Base-by-base conservation (phyloP, 495 filamentous ascomycete species). In the Hyaloscypha finlandica region DNA sequence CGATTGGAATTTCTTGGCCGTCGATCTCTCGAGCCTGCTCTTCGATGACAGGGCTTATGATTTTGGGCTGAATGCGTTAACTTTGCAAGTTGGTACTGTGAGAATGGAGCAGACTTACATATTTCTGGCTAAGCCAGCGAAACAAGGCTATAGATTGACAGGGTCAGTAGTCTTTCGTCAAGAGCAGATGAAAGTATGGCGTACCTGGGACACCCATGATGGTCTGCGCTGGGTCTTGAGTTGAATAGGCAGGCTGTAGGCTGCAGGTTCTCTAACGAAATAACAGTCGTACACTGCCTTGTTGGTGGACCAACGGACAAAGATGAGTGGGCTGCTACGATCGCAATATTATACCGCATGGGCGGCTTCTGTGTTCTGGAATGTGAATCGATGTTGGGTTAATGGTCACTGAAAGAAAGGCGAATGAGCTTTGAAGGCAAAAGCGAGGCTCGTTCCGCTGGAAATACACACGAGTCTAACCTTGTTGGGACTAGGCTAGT, bases 21-120 rank as follows among this genome's bases (percentile, higher is more conserved):
- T 84, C 83, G 73, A 97, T 82, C 63, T 88, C 85, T 58, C 89
- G 81, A 16, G 94, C 88, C 66, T 85, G 81, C 55, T 97, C 92
- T 79, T 99, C 95, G 62, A 92, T 86, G 53, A 99, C 95, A 20
- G 89, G 81, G 12, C 91, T 92, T 69, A 97, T 89, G 76, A 98
- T 98, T 81, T 98, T 97, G 63, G 95, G 94, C 70, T 97, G 94
- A 95, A 81, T 86, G 89, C 74, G 89, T 92, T 32, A 96, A 87
- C 92, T 92, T 96, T 81, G 90, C 4, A 48, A 16, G 19, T 22
- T 42, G n/a, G 31, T 16, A 32, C 16, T 12, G 19, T 45, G 29
- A n/a, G 45, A 31, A 14, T 29, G 31, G 59, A 37, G 48, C 32
- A n/a, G 51, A 61, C 51, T 61, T 68, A 53, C 63, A 71, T 96